phyloP scores from a whole-genome alignment of 208 protist species.

The Leishmania mexicana region DNA sequence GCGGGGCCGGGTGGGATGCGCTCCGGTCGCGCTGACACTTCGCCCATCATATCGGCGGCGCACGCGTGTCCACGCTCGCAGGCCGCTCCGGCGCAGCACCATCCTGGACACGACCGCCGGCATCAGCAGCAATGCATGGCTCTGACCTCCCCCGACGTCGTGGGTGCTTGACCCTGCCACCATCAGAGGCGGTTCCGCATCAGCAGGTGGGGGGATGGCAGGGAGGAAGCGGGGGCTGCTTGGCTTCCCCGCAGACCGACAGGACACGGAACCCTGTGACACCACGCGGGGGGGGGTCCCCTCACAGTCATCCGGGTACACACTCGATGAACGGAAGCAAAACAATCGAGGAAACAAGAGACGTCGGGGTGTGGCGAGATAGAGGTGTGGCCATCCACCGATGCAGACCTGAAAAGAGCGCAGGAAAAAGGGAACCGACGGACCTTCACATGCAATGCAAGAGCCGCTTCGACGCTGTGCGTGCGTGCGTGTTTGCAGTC shows the following conservation, averaged over 20 bases:
- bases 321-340: not conserved
- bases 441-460: not conserved
- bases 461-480: too few species aligned
- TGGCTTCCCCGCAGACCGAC: not conserved
- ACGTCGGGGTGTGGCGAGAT: not conserved
- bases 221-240: not conserved
- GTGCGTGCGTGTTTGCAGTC: not conserved
- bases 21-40: not conserved
- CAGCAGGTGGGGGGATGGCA: not conserved
- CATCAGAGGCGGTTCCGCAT: not conserved
- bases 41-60: not conserved
- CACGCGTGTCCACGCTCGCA: not conserved
- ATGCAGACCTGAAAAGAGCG: not conserved
- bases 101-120: not conserved
- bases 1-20: not conserved
- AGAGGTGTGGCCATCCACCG: too few species aligned
- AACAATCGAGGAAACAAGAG: not conserved
- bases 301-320: not conserved
- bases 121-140: not conserved
- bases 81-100: not conserved
- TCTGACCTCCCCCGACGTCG: not conserved
- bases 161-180: not conserved
- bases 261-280: not conserved
- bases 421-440: not conserved
- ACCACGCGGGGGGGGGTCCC: not conserved